Evolutionary conservation across 2,329 filamentous ascomycete genomes (phyloP), one percentile per base, ranked within the genome.

Genomic region (Amauroascus verrucosus): DNA sequence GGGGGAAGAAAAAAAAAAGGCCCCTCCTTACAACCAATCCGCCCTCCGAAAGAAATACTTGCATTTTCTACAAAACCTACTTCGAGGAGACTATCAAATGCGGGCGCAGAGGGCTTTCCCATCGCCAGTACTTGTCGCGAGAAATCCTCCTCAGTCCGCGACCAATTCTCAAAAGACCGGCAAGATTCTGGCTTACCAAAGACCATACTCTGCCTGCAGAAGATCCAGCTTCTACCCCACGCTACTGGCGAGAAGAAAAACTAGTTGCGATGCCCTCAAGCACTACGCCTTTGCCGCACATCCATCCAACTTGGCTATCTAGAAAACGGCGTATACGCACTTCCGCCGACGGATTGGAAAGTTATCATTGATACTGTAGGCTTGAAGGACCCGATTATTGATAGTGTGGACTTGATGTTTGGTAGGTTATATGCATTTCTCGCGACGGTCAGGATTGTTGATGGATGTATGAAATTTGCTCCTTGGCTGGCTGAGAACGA

Each of bases 171-270:
- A 14, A 32, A n/a, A 35, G 14, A 18, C 30, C 16, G 64, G 64
- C 6, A 50, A 63, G 50, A 54, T n/a, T 46, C 5, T 66, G 64
- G 64, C 56, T 63, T 26, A 59, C 56, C 8, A 56, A 58, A n/a
- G 13, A 60, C 60, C 9, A 65, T 64, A 60, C 58, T 63, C 28
- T 66, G 64, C 48, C 56, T 66, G 22, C 63, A 66, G 45, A 48
- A 56, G 24, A 54, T n/a, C n/a, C n/a, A 56, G 24, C 49, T 66
- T 11, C 59, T 64, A 3, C 60, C 61, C 3, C 60, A 60, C 38
- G 56, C 54, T 26, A 56, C 50, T 9, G 56, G 57, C 14, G 44
- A 52, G 37, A 41, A 57, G 30, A 49, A 30, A n/a, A 16, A 48
- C 54, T 9, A 58, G 38, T 30, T 63, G 61, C 54, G 40, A 22